A percentile compares a stretch with the other conserved stretches of the same genome.
phyloP scores from a whole-genome alignment of 805 yeast genomes.

The Metschnikowia peoriensis region DNA sequence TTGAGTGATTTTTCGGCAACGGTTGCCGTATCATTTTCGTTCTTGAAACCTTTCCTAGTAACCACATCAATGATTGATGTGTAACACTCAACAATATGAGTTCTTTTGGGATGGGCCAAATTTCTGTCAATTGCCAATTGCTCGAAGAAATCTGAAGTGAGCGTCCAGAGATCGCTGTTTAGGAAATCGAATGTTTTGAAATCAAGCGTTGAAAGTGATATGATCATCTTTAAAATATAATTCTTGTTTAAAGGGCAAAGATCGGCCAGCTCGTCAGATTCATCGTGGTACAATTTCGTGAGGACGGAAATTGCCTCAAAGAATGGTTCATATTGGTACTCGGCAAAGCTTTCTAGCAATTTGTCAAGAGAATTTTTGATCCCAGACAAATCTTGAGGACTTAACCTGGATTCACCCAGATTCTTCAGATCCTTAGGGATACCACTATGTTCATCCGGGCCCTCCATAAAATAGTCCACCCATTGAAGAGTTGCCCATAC shows the following conservation, averaged over 20 bases:
- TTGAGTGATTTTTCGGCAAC: conserved; percentile 40
- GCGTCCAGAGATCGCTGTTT: conserved; percentile 44
- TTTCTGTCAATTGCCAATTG: conserved; percentile 44
- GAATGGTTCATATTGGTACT: conserved; percentile 53
- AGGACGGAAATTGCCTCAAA: conserved; percentile 46
- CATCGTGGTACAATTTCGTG: conserved; percentile 39
- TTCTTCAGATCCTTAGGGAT: conserved; percentile 21
- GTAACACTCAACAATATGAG: conserved; percentile 49
- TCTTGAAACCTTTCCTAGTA: conserved; percentile 41
- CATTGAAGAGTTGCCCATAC: conserved; percentile 67
- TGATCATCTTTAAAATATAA: conserved; percentile 53
- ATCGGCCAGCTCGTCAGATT: neutral
- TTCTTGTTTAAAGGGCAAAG: conserved; percentile 55
- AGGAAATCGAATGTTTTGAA: conserved; percentile 49
- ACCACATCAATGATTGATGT: conserved; percentile 46
- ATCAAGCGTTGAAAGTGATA: conserved; percentile 52
- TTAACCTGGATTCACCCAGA: conserved; percentile 32
- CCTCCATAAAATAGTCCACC: conserved; percentile 68
- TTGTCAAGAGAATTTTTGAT: conserved; percentile 59
- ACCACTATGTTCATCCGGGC: conserved; percentile 41
- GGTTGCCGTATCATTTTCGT: conserved; percentile 18
- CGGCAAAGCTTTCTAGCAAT: conserved; percentile 59
- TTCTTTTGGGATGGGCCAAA: conserved; percentile 42
- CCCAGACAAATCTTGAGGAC: conserved; percentile 45
- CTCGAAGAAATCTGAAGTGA: conserved; percentile 46